These are phyloP conservation scores for Microthyrium microscopicum DNA, from an alignment of 2,329 filamentous ascomycete species.

Conservation along the genomic window DNA sequence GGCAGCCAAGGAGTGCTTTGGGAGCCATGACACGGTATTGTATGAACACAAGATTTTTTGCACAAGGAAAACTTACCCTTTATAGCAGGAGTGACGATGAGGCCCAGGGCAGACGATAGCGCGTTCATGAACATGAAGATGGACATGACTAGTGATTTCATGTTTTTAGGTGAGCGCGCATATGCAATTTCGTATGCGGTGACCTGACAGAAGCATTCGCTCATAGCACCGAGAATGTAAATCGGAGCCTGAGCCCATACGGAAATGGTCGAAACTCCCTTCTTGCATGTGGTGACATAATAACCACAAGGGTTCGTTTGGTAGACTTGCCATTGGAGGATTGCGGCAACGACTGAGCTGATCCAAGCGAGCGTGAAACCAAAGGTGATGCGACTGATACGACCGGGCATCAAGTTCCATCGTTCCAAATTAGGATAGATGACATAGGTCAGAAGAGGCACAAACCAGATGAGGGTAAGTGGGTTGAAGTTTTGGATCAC, in stretches of 20 bases:
- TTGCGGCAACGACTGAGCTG: slow-evolving; percentile 22
- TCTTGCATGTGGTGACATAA: slow-evolving; percentile 22
- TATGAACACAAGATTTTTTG: too few relatives aligned
- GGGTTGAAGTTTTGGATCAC: slow-evolving; percentile 34
- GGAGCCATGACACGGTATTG: too few relatives aligned
- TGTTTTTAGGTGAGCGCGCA: slow-evolving; percentile 23
- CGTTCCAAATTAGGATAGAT: slow-evolving; percentile 30
- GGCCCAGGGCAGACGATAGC: slow-evolving; percentile 22
- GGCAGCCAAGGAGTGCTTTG: too few relatives aligned
- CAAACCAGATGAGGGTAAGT: slow-evolving; percentile 29
- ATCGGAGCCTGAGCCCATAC: slow-evolving; percentile 28
- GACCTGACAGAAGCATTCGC: slow-evolving; percentile 6
- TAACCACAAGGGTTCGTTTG: slow-evolving; percentile 27
- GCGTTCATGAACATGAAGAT: slow-evolving; percentile 26
- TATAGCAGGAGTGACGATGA: slow-evolving; percentile 27
- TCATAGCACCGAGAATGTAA: slow-evolving; percentile 19
- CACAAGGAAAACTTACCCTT: too few relatives aligned
- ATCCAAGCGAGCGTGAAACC: slow-evolving; percentile 34
- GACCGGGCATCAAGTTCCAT: slow-evolving; percentile 28
- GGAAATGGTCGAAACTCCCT: slow-evolving; percentile 21
- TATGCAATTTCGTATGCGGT: slow-evolving; percentile 30
- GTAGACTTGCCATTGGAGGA: slow-evolving; percentile 32
- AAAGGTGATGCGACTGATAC: slow-evolving; percentile 33
- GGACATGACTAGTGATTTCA: slow-evolving; percentile 26
- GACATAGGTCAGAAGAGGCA: slow-evolving; percentile 31